Percentiles rank a stretch among this genome's conserved stretches.
These are phyloP conservation scores for Tympanopsis confertula DNA, from an alignment of 2,329 filamentous ascomycete species.

Conservation along the genomic window DNA sequence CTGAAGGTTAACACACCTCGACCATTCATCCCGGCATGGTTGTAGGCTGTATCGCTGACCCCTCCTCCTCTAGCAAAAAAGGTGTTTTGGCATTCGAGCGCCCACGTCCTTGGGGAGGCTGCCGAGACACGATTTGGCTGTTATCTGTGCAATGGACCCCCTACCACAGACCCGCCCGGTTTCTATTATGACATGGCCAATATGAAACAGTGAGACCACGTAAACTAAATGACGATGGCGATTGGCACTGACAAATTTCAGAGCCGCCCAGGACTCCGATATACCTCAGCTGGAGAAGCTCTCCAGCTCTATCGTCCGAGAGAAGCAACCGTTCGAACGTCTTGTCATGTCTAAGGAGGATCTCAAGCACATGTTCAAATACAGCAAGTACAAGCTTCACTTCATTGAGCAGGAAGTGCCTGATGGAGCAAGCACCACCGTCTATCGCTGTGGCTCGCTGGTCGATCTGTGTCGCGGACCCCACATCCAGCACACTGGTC, in stretches of 20 bases:
- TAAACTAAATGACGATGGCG: no score
- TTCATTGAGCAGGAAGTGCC: conserved; percentile 59
- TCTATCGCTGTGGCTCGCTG: conserved; percentile 55
- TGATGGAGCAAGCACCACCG: conserved; percentile 54
- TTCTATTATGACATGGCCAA: conserved; percentile 67
- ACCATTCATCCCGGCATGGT: no score
- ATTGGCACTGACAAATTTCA: no score
- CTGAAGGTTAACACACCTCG: no score
- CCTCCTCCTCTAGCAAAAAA: conserved; percentile 49
- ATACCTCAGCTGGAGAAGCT: conserved; percentile 47
- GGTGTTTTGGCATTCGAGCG: conserved; percentile 62
- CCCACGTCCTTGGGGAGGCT: conserved; percentile 56
- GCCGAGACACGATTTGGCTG: conserved; percentile 54
- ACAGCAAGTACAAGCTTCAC: conserved; percentile 63
- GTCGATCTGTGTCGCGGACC: conserved; percentile 60
- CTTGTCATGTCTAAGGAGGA: conserved; percentile 53
- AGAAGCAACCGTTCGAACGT: conserved; percentile 58
- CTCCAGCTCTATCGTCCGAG: conserved; percentile 51
- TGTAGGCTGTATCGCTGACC: no score
- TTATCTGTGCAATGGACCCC: conserved; percentile 56
- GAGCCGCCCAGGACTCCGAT: conserved; percentile 45
- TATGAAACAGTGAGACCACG: conserved; percentile 34
- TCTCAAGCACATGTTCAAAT: conserved; percentile 57
- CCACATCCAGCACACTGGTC: conserved; percentile 56
- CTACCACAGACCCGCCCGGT: conserved; percentile 43